Conservation (phyloP, 352 stramenopile species). For the Pseudoperonospora humuli region DNA sequence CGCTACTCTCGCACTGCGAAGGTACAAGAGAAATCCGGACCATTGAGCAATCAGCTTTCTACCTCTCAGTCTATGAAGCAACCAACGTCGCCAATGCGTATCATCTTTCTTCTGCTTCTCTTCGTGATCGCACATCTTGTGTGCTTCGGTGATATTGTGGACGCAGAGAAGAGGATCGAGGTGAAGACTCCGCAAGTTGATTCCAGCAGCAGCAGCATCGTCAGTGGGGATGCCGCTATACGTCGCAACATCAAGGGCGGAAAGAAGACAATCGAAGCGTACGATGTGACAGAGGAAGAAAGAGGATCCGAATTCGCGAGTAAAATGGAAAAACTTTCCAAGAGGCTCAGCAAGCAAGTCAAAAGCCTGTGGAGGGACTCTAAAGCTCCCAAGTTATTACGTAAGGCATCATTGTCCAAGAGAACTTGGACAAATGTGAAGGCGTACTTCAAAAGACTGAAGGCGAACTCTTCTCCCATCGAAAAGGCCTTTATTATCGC, state of each 20-base stretch:
- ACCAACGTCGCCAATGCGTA: background rate
- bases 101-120: background rate
- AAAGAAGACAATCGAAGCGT: background rate
- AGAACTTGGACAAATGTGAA: background rate
- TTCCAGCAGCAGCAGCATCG: background rate
- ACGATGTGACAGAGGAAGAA: slow-evolving; percentile 1
- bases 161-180: background rate
- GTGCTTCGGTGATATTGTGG: background rate
- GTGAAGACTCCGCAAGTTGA: background rate
- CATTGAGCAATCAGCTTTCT: slow-evolving; percentile 3
- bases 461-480: slow-evolving; percentile 1
- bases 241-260: slow-evolving; percentile 2
- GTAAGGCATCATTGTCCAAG: background rate
- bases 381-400: background rate
- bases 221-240: background rate
- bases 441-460: background rate
- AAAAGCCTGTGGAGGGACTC: background rate
- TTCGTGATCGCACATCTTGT: background rate
- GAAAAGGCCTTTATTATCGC: slow-evolving; percentile 6
- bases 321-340: background rate
- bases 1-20: background rate
- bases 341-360: background rate
- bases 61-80: background rate
- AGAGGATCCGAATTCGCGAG: background rate
- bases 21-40: background rate